These are phyloP conservation scores for Coccinonectria pachysandricola DNA, from an alignment of 2,329 filamentous ascomycete species.

Conservation along the genomic window DNA sequence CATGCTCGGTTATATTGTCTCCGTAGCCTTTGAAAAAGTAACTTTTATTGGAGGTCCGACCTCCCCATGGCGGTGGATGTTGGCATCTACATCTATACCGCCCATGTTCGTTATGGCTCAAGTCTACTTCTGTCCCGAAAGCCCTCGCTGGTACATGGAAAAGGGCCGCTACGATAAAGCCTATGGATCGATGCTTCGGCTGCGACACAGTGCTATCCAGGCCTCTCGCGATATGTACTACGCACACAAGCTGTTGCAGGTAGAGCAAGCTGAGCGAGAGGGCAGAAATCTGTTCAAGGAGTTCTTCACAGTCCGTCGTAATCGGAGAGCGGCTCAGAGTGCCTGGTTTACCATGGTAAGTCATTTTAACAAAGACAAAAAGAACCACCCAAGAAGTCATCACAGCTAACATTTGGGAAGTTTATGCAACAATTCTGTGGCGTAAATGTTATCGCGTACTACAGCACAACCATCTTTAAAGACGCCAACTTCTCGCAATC, in stretches of 20 bases:
- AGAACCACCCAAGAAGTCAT: not conserved
- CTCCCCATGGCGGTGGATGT: constrained; percentile 26
- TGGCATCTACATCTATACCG: constrained; percentile 44
- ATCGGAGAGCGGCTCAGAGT: constrained; percentile 25
- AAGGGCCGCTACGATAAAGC: constrained; percentile 35
- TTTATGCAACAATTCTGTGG: constrained; percentile 28
- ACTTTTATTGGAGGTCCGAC: constrained; percentile 25
- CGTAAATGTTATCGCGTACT: constrained; percentile 48
- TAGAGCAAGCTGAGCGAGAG: constrained; percentile 20
- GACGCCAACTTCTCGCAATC: constrained; percentile 31
- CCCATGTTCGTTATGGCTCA: constrained; percentile 39
- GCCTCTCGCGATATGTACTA: constrained; percentile 42
- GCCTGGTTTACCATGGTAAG: constrained; percentile 28
- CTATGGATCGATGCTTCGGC: constrained; percentile 31
- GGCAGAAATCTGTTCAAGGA: constrained; percentile 23
- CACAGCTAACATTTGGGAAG: constrained; percentile 7
- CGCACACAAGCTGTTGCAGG: constrained; percentile 29
- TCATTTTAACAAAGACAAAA: not conserved
- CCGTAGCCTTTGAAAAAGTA: constrained; percentile 19
- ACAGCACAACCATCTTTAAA: constrained; percentile 34
- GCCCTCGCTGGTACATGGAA: constrained; percentile 44
- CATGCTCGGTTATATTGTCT: constrained; percentile 28
- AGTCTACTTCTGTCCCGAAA: constrained; percentile 45
- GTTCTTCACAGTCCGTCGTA: constrained; percentile 27
- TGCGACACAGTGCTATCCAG: constrained; percentile 38